Conservation (phyloP, 345 rosid genomes). For the Heritiera fomes region DNA sequence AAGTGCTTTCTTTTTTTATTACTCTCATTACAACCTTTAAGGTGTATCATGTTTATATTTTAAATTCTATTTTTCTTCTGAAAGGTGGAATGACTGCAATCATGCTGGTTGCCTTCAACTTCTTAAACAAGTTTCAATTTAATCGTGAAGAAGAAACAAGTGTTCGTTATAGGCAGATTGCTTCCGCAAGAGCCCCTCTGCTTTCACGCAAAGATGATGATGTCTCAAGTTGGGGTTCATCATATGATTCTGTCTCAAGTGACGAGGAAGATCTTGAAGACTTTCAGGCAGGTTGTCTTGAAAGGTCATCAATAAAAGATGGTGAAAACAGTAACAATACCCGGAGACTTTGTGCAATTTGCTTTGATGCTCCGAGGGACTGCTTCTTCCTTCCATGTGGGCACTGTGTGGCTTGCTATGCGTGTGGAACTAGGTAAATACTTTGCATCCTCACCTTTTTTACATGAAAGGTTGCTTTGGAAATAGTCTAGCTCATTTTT, state of each 20-base stretch:
- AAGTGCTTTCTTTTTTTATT: slow-evolving; percentile 11
- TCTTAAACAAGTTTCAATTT: slow-evolving; percentile 57
- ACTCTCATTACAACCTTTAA: slow-evolving; percentile 9
- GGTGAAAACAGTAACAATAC: slow-evolving; percentile 69
- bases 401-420: slow-evolving; percentile 89
- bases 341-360: slow-evolving; percentile 88
- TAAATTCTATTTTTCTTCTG: slow-evolving; percentile 14
- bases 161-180: slow-evolving; percentile 39
- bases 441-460: slow-evolving; percentile 5
- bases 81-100: slow-evolving; percentile 72
- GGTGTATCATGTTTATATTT: neutral
- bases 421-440: slow-evolving; percentile 82
- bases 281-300: slow-evolving; percentile 39
- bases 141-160: slow-evolving; percentile 38
- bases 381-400: slow-evolving; percentile 99
- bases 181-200: slow-evolving; percentile 66
- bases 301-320: slow-evolving; percentile 47
- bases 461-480: neutral
- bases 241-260: slow-evolving; percentile 73
- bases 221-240: slow-evolving; percentile 90
- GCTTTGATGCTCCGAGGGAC: slow-evolving; percentile 97
- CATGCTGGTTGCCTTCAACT: slow-evolving; percentile 58
- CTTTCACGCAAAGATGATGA: slow-evolving; percentile 81
- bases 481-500: neutral
- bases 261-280: slow-evolving; percentile 75